phyloP scores from a whole-genome alignment of 2,329 filamentous ascomycete genomes.

The Botrytis sinoallii region DNA sequence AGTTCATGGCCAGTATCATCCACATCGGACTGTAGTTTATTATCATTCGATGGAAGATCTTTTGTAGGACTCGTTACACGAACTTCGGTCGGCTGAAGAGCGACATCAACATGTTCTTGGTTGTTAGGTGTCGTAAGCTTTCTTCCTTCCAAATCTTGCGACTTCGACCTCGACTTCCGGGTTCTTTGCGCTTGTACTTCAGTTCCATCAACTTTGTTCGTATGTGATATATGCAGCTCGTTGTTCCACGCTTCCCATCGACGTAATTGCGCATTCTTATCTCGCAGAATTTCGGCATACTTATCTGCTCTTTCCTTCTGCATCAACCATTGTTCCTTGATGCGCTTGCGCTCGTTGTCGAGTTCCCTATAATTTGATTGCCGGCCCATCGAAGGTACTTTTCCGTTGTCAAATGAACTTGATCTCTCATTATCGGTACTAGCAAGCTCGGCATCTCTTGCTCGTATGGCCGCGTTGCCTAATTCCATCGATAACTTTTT shows the following conservation, averaged over 20 bases:
- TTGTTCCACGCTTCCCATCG: conserved; percentile 5
- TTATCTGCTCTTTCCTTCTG: conserved; percentile 15
- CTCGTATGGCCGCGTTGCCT: conserved; percentile 20
- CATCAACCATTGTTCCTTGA: conserved; percentile 14
- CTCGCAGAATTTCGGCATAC: background rate
- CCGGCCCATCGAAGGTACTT: background rate
- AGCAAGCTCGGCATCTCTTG: conserved; percentile 1
- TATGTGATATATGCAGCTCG: background rate
- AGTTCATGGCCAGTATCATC: background rate
- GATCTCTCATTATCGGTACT: conserved; percentile 10
- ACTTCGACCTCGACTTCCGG: background rate
- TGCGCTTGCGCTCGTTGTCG: background rate
- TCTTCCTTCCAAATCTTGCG: background rate
- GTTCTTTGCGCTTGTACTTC: background rate
- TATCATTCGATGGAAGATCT: background rate
- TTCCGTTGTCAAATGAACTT: background rate
- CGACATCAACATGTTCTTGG: background rate
- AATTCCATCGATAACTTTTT: conserved; percentile 26
- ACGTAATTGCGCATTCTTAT: background rate
- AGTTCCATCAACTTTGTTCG: background rate
- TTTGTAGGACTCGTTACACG: background rate
- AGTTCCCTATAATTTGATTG: conserved; percentile 4
- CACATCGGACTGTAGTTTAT: background rate
- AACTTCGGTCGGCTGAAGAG: background rate
- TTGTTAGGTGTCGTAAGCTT: background rate